These are phyloP conservation scores for Cylindrotheca fusiformis DNA, from an alignment of 108 stramenopile species.

Conservation along the genomic window DNA sequence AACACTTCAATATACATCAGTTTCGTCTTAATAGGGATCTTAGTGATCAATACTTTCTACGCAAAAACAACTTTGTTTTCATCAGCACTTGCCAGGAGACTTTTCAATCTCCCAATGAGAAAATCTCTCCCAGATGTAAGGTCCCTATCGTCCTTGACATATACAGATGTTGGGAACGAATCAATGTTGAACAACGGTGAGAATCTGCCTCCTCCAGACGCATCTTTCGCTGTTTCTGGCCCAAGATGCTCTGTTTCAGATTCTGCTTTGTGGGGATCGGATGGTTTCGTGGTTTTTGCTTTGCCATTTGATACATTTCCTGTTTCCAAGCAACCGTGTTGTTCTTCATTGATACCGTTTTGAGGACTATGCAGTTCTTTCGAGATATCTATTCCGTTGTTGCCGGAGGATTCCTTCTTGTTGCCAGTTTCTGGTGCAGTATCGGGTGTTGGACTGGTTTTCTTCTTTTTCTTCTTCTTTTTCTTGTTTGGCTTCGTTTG, in stretches of 20 bases:
- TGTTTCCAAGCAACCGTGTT: background rate
- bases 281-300: background rate
- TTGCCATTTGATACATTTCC: background rate
- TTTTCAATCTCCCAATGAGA: constrained; percentile 4
- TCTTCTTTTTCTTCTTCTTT: constrained; percentile 42
- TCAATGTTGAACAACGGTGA: background rate
- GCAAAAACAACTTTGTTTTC: background rate
- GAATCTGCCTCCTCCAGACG: background rate
- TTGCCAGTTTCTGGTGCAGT: background rate
- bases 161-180: background rate
- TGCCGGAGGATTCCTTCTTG: background rate
- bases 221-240: background rate
- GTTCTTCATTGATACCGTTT: background rate
- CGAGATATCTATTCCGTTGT: too few species aligned
- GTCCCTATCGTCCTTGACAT: background rate
- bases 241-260: background rate
- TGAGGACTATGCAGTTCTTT: background rate
- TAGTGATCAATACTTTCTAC: too few species aligned
- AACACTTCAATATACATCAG: too few species aligned
- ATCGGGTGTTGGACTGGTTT: background rate
- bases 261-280: background rate
- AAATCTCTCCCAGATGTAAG: constrained; percentile 11
- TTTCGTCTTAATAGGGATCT: too few species aligned
- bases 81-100: background rate
- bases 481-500: constrained; percentile 37